Evolutionary conservation across 1,284 basidiomycete genomes (phyloP).

Genomic region (Puccinia novopanici): DNA sequence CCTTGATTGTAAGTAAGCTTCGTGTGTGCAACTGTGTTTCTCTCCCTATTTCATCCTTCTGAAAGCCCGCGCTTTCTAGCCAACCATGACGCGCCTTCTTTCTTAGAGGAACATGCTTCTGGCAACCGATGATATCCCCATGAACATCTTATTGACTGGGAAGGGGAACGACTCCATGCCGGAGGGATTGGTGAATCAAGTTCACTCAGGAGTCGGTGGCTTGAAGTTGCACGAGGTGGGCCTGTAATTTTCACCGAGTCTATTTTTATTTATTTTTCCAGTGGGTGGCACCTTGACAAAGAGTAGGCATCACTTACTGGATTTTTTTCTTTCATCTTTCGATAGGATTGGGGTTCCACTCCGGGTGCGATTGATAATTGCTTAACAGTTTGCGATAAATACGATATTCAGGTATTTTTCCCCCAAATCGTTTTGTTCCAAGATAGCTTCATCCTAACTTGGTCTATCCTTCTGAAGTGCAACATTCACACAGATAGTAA

Average conservation of each 20-base stretch:
- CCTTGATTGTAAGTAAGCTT: conserved; percentile 85
- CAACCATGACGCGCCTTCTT: conserved; percentile 36
- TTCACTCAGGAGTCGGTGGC: conserved; percentile 83
- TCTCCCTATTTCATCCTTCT: not conserved
- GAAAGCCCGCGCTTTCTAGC: not conserved
- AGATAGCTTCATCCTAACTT: not conserved
- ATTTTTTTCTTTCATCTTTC: not conserved
- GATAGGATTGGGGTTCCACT: conserved; percentile 86
- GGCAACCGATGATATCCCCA: conserved; percentile 48
- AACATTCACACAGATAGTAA: conserved; percentile 97
- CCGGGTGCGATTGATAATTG: conserved; percentile 79
- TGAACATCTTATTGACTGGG: conserved; percentile 56
- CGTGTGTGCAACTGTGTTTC: conserved; percentile 53
- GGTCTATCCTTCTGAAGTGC: conserved; percentile 63
- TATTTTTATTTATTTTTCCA: not conserved
- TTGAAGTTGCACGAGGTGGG: conserved; percentile 84
- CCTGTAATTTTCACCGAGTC: not conserved
- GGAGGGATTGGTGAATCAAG: conserved; percentile 73
- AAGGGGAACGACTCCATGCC: conserved; percentile 82
- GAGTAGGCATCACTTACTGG: not conserved
- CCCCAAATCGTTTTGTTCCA: not conserved
- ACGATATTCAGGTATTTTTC: conserved; percentile 79
- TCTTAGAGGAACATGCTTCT: conserved; percentile 53
- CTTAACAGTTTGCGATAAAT: conserved; percentile 81
- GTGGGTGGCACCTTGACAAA: not conserved